Conservation (phyloP, 148 eudicot species). For the Bassia scoparia region DNA sequence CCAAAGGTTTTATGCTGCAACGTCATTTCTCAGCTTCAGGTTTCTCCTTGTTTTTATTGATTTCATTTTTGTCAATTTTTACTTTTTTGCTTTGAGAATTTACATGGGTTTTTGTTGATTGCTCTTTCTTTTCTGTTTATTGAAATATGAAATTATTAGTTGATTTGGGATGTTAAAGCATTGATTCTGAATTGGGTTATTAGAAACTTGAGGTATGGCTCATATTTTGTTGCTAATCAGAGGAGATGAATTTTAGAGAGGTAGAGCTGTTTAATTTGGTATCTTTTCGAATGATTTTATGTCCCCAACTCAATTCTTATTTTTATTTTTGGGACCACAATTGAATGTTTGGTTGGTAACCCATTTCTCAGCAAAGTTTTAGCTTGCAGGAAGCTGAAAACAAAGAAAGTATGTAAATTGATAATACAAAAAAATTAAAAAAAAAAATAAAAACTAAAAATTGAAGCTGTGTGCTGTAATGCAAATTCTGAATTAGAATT, state of each 20-base stretch:
- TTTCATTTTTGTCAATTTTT: neutral
- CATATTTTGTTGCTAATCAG: neutral
- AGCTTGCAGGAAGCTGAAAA: constrained; percentile 5
- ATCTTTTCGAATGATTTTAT: neutral
- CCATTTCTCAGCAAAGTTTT: constrained; percentile 13
- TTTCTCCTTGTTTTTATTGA: neutral
- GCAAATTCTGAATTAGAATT: neutral
- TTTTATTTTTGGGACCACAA: constrained; percentile 8
- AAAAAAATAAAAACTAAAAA: too few species aligned
- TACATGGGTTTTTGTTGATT: neutral
- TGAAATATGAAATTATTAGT: neutral
- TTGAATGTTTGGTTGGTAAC: constrained; percentile 16
- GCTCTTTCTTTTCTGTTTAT: neutral
- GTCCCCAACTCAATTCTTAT: neutral
- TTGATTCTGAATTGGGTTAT: constrained; percentile 4
- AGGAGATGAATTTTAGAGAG: neutral
- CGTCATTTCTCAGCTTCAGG: constrained; percentile 14
- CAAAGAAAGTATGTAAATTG: neutral
- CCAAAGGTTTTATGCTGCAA: neutral
- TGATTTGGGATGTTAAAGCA: neutral
- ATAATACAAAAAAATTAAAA: too few species aligned
- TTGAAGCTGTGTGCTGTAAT: neutral
- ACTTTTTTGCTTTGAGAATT: neutral
- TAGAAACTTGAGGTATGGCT: neutral
- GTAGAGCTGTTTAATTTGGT: constrained; percentile 1